Percentiles rank a stretch among this genome's conserved stretches.
These are phyloP conservation scores for Metschnikowia corniflorae DNA, from an alignment of 805 yeast species.

Conservation along the genomic window DNA sequence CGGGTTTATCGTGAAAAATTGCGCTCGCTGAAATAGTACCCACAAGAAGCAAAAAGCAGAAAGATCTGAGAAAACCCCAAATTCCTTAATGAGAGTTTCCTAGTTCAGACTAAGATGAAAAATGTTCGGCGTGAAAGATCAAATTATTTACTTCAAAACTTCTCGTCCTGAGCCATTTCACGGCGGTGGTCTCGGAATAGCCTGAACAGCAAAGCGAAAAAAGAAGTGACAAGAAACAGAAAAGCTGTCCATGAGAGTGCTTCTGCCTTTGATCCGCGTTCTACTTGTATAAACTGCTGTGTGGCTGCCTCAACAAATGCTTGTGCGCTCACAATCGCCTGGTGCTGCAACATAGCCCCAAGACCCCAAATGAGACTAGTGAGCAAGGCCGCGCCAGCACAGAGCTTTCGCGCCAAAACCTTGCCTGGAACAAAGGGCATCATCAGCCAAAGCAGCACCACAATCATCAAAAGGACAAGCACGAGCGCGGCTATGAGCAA, in stretches of 20 bases:
- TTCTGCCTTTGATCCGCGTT: conserved; percentile 49
- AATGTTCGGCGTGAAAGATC: no score
- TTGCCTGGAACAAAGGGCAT: conserved; percentile 51
- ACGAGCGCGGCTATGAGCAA: conserved; percentile 48
- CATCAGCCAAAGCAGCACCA: conserved; percentile 40
- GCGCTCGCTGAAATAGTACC: no score
- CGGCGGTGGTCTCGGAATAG: conserved; percentile 10
- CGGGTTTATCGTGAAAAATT: no score
- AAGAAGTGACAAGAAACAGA: conserved; percentile 41
- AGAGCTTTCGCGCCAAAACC: conserved; percentile 29
- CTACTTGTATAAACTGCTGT: conserved; percentile 44
- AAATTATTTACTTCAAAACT: conserved; percentile 5
- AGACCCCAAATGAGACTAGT: conserved; percentile 52
- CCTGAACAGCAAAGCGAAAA: conserved; percentile 14
- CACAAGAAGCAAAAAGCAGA: no score
- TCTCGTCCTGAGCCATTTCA: conserved; percentile 4
- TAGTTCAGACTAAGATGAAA: no score
- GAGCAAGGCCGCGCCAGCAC: conserved; percentile 21
- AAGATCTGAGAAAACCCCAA: no score
- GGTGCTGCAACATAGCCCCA: conserved; percentile 62
- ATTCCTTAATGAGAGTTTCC: no score
- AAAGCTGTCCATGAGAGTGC: conserved; percentile 63
- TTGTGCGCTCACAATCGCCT: conserved; percentile 46
- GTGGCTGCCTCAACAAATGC: conserved; percentile 48
- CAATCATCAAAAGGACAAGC: conserved; percentile 38